Evolutionary conservation across 1,284 basidiomycete species (phyloP).

Genomic region (Kwoniella shivajii): DNA sequence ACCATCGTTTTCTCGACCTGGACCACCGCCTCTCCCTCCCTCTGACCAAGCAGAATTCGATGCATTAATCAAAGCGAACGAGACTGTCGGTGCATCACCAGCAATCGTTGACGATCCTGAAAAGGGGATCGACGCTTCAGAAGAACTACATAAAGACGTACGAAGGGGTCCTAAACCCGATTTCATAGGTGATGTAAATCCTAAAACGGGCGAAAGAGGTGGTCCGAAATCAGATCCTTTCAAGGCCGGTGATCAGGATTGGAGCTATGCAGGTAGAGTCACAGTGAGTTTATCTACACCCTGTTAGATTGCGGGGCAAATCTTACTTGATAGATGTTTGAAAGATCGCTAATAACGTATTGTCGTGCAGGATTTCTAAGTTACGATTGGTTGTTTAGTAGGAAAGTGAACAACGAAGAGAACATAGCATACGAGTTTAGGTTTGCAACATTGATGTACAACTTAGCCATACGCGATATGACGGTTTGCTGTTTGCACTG

Average conservation of each 20-base stretch:
- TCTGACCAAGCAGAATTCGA: conserved; percentile 55
- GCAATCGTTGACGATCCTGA: conserved; percentile 13
- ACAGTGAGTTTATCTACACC: conserved; percentile 44
- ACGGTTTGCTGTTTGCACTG: no score
- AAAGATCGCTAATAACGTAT: not conserved
- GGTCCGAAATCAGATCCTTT: conserved; percentile 63
- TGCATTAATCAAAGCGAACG: conserved; percentile 45
- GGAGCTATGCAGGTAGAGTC: conserved; percentile 54
- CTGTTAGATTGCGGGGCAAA: no score
- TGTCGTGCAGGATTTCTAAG: not conserved
- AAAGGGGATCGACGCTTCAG: conserved; percentile 26
- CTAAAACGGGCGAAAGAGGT: conserved; percentile 60
- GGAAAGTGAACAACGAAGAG: no score
- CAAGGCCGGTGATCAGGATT: conserved; percentile 48
- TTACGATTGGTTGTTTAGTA: no score
- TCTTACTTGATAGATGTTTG: not conserved
- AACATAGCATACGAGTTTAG: no score
- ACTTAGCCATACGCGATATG: no score
- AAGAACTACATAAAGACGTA: conserved; percentile 61
- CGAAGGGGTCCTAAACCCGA: conserved; percentile 55
- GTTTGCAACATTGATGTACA: no score
- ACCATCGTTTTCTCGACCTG: conserved; percentile 39
- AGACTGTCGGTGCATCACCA: conserved; percentile 37
- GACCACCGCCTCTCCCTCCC: conserved; percentile 50
- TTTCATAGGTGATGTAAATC: conserved; percentile 61